Percentiles rank a stretch among this genome's conserved stretches.
Conservation (phyloP, 495 filamentous ascomycete genomes). For the Peziza echinospora region DNA sequence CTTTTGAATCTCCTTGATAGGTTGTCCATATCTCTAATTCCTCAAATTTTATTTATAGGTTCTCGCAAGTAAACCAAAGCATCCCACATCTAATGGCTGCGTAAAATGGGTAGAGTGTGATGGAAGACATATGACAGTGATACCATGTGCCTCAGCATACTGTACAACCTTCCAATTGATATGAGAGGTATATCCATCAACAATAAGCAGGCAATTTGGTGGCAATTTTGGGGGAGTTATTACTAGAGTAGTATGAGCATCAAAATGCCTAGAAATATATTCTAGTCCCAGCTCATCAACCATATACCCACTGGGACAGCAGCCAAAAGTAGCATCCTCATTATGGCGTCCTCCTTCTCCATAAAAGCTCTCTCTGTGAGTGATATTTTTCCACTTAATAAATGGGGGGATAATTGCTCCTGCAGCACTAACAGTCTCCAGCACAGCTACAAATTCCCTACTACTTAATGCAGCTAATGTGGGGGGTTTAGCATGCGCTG, state of each 20-base stretch:
- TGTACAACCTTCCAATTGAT: conserved; percentile 12
- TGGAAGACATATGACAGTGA: conserved; percentile 16
- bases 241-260: too few relatives aligned
- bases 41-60: conserved; percentile 3
- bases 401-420: not conserved
- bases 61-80: conserved; percentile 10
- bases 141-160: conserved; percentile 10
- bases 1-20: not conserved
- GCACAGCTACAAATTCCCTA: not conserved
- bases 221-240: conserved; percentile 1
- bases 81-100: conserved; percentile 19
- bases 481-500: not conserved
- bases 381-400: not conserved
- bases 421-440: not conserved
- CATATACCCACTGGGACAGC: conserved; percentile 12
- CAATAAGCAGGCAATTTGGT: conserved; percentile 16
- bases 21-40: not conserved
- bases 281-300: conserved; percentile 11
- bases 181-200: conserved; percentile 19
- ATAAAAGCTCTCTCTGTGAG: not conserved
- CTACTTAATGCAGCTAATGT: not conserved
- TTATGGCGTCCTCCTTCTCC: too few relatives aligned
- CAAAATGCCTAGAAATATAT: conserved; percentile 14
- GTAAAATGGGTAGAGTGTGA: conserved; percentile 17
- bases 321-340: conserved; percentile 4